A percentile compares a stretch with the other conserved stretches of the same genome.
These are phyloP conservation scores for Cytospora paraplurivora DNA, from an alignment of 2,329 filamentous ascomycete species.

Conservation along the genomic window DNA sequence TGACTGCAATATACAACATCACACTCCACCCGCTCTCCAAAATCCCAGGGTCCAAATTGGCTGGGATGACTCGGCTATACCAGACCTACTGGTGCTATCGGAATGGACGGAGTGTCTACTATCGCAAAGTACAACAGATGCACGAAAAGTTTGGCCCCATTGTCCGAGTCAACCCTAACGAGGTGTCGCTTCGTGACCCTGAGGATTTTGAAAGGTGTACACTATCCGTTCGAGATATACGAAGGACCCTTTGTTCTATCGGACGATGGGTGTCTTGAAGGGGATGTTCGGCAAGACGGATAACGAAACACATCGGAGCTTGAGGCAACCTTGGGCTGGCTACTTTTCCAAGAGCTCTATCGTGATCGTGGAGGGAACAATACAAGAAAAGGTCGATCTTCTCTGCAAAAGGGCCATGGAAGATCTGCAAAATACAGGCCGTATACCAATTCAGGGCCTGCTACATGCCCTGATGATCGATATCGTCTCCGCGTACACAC, in stretches of 20 bases:
- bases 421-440: neutral
- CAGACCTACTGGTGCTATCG: conserved; percentile 6
- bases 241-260: neutral
- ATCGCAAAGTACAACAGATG: conserved; percentile 5
- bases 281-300: neutral
- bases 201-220: conserved; percentile 1
- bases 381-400: neutral
- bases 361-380: neutral
- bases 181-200: neutral
- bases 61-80: neutral
- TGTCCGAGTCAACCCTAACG: conserved; percentile 3
- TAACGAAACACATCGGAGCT: neutral
- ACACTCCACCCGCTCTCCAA: conserved; percentile 7
- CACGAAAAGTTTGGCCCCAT: neutral
- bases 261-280: neutral
- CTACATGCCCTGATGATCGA: conserved; percentile 6
- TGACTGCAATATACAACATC: neutral
- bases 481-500: neutral
- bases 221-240: neutral
- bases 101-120: neutral
- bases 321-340: neutral
- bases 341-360: neutral
- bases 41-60: conserved; percentile 1
- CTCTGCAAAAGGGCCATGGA: neutral
- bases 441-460: neutral